Percentiles rank a stretch among this genome's conserved stretches.
phyloP scores from a whole-genome alignment of 139 green algal species.

The Picochlorum sp. region DNA sequence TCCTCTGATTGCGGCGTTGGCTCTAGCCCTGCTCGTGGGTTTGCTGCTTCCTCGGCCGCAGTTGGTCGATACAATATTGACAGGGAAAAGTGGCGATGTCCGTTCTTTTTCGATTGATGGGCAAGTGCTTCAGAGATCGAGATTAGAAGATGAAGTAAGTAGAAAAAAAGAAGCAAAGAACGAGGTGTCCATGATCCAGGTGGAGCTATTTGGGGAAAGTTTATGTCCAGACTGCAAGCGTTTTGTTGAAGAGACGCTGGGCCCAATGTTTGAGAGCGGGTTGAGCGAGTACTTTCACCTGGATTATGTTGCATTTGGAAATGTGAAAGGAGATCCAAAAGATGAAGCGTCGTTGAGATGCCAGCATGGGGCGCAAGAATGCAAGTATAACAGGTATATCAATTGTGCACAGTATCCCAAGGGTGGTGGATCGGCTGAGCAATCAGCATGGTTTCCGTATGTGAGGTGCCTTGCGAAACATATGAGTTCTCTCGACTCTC shows the following conservation, averaged over 20 bases:
- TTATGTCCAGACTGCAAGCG: slow-evolving; percentile 24
- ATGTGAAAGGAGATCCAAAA: slow-evolving; percentile 7
- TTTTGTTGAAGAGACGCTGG: slow-evolving; percentile 18
- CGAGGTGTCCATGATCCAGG: background rate
- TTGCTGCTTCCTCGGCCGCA: too few relatives aligned
- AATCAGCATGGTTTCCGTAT: slow-evolving; percentile 11
- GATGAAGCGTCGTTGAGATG: background rate
- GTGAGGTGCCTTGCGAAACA: slow-evolving; percentile 18
- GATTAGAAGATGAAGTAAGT: background rate
- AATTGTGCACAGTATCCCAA: slow-evolving; percentile 16
- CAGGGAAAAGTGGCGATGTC: too few relatives aligned
- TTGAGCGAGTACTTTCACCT: slow-evolving; percentile 8
- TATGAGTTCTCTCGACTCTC: slow-evolving; percentile 2
- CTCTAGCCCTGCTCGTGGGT: too few relatives aligned
- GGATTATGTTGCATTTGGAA: slow-evolving; percentile 14
- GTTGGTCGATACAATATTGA: too few relatives aligned
- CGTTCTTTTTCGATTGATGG: too few relatives aligned
- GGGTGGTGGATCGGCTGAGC: background rate
- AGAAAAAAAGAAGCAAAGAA: background rate
- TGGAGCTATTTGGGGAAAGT: slow-evolving; percentile 17
- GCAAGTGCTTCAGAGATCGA: too few relatives aligned
- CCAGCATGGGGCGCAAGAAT: slow-evolving; percentile 18
- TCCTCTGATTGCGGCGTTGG: too few relatives aligned
- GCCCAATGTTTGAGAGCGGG: slow-evolving; percentile 12
- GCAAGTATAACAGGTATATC: slow-evolving; percentile 22